Conservation (phyloP, 495 filamentous ascomycete species). For the Annulohypoxylon bovei region DNA sequence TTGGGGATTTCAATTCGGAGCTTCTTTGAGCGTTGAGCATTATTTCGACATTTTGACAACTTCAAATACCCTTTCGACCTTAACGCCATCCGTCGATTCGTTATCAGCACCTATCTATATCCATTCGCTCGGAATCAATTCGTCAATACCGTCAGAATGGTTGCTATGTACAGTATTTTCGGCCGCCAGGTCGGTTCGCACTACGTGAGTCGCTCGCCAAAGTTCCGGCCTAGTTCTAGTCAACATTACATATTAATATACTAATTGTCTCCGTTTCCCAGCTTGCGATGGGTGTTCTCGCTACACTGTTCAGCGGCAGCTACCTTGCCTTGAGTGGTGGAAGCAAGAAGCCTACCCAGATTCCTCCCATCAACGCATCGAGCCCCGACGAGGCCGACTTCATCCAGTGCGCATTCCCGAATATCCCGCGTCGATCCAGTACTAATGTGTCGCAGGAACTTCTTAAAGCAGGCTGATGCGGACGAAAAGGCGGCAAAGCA, state of each 20-base stretch:
- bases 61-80: constrained; percentile 35
- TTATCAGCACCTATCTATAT: constrained; percentile 17
- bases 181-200: constrained; percentile 95
- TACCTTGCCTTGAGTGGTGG: constrained; percentile 67
- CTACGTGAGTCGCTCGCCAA: constrained; percentile 70
- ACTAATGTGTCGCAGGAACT: constrained; percentile 69
- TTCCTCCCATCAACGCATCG: constrained; percentile 85
- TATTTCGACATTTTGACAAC: constrained; percentile 43
- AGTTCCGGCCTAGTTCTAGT: neutral
- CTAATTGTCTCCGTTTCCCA: constrained; percentile 53
- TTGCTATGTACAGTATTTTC: constrained; percentile 82
- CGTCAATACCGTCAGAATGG: constrained; percentile 75
- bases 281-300: constrained; percentile 89
- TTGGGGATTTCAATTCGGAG: constrained; percentile 43
- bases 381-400: constrained; percentile 96
- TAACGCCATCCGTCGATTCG: constrained; percentile 45
- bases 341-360: constrained; percentile 66
- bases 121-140: constrained; percentile 43
- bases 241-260: constrained; percentile 3
- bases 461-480: constrained; percentile 75
- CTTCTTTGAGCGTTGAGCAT: constrained; percentile 35
- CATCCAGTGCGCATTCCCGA: constrained; percentile 80
- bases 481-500: constrained; percentile 76
- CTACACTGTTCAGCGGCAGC: constrained; percentile 67
- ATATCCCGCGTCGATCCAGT: constrained; percentile 18